Evolutionary conservation across 768 basidiomycete genomes (phyloP).

Genomic region (Trametes cinnabarina): DNA sequence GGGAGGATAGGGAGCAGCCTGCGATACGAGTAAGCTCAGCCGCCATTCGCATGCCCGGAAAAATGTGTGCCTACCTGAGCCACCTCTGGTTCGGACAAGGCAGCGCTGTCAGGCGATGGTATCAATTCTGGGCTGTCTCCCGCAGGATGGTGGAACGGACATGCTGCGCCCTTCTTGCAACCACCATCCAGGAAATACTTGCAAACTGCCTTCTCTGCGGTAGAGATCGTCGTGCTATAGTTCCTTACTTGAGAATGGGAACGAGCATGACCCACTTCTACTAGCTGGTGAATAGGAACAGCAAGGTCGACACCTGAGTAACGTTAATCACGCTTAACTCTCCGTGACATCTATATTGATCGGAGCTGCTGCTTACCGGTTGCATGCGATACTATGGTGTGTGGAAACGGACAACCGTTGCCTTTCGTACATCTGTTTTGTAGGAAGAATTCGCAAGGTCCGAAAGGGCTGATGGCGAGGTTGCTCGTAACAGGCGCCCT

Average conservation of each 20-base stretch:
- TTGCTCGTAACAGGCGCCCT: background rate
- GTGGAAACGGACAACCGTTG: slow-evolving; percentile 6
- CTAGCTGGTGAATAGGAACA: background rate
- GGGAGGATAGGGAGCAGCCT: too few species aligned
- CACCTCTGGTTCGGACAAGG: too few species aligned
- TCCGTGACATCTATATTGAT: too few species aligned
- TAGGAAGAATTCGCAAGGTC: slow-evolving; percentile 8
- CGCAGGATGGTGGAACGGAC: slow-evolving; percentile 24
- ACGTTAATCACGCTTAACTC: too few species aligned
- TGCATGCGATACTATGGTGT: background rate
- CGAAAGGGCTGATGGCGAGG: background rate
- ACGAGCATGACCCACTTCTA: background rate
- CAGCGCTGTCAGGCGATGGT: too few species aligned
- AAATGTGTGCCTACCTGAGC: too few species aligned
- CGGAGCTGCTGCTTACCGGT: background rate
- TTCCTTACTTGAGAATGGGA: too few species aligned
- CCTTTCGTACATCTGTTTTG: slow-evolving; percentile 6
- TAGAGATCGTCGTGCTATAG: background rate
- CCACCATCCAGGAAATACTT: slow-evolving; percentile 26
- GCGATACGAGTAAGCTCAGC: too few species aligned
- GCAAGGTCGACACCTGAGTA: too few species aligned
- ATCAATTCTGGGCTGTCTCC: too few species aligned
- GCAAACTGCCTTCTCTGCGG: slow-evolving; percentile 19
- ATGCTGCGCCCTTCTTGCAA: slow-evolving; percentile 31
- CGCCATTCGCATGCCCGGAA: too few species aligned